Evolutionary conservation across 2,329 filamentous ascomycete genomes (phyloP).

Genomic region (Aureobasidium leucospermi): DNA sequence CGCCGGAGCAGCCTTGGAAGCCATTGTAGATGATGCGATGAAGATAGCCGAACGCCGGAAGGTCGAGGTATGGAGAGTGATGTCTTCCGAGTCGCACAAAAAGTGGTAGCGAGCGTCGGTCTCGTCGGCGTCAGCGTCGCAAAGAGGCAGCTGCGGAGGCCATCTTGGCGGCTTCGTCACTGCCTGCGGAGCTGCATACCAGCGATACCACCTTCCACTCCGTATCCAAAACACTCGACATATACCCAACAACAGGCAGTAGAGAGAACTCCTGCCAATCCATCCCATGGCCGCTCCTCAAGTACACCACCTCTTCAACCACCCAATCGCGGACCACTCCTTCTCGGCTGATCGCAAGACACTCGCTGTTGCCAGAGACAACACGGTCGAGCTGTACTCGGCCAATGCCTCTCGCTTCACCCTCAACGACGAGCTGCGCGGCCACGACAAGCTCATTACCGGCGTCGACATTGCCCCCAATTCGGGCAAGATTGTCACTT

Average conservation of each 20-base stretch:
- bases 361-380: conserved; percentile 86
- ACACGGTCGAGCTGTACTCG: conserved; percentile 80
- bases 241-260: conserved; percentile 60
- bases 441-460: conserved; percentile 94
- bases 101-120: too few species aligned
- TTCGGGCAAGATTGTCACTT: conserved; percentile 91
- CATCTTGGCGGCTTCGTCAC: conserved; percentile 1
- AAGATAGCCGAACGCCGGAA: background rate
- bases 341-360: conserved; percentile 89
- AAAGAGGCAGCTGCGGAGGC: too few species aligned
- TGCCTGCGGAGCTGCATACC: background rate
- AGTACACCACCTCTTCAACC: conserved; percentile 94
- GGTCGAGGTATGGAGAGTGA: background rate
- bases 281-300: conserved; percentile 72
- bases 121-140: too few species aligned
- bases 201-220: background rate
- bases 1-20: conserved; percentile 1
- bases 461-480: conserved; percentile 90
- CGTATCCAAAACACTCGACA: background rate
- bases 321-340: conserved; percentile 93
- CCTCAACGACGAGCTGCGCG: conserved; percentile 86
- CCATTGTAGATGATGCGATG: background rate
- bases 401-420: conserved; percentile 66
- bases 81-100: too few species aligned
- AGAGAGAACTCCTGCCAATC: conserved; percentile 88